Evolutionary conservation across 805 yeast genomes (phyloP), one percentile per base, ranked within the genome.

Genomic region (Zygosaccharomyces rouxii): DNA sequence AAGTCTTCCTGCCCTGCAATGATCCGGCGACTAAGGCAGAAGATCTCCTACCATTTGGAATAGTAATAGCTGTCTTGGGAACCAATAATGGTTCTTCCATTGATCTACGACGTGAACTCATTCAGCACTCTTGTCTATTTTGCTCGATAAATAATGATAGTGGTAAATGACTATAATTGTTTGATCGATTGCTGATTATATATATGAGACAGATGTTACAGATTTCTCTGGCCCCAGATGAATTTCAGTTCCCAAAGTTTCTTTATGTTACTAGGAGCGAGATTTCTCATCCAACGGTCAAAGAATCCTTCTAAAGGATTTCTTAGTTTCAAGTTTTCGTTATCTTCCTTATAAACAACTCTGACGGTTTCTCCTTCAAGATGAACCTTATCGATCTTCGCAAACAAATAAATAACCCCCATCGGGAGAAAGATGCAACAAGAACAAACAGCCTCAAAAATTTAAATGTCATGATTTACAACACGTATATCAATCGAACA

Each of bases 41-140:
- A 19, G 53, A 37, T 25, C 52, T 42, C 26, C 48, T 48, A 13
- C 55, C 46, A 11, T 40, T 48, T 25, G 55, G 55, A 23, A 51
- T 51, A 7, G 55, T 48, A 21, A 51, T 51, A 6, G 55, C 55
- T 11, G 52, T 48, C 25, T 48, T 48, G 1, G 55, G 52, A 3
- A 47, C 44, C 5, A 46, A 44, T n/a, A 49, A 21, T 9, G 41
- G 54, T 41, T 49, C 47, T n/a, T 48, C 44, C 14, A 35, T 29
- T 41, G 44, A 41, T 13, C n/a, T 41, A 5, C 26, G 44, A 29
- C 16, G 37, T 9, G 37, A 19, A 19, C 37, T 29, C 44, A 41
- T 41, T 7, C 3, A 7, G 16, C 9, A 4, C 18, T 22, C 13
- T 19, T 3, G 19, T 29, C 4, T 30, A 5, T 30, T 42, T 7